These are phyloP conservation scores for Singerocomus rubriflavus DNA, from an alignment of 1,284 basidiomycete genomes.

Conservation along the genomic window DNA sequence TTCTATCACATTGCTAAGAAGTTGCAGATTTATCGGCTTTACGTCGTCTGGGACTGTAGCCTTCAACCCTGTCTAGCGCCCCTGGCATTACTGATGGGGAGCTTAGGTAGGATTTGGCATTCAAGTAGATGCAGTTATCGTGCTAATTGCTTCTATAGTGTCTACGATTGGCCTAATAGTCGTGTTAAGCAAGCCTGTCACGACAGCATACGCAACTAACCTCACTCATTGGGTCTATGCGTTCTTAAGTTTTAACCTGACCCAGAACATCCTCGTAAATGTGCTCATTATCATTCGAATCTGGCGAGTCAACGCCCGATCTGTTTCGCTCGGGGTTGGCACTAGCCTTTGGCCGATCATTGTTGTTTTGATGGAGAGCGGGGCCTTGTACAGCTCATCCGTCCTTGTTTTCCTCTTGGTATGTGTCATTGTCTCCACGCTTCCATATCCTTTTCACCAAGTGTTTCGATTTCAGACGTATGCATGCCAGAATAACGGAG, in stretches of 20 bases:
- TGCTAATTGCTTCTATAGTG: background rate
- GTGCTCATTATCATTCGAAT: conserved; percentile 8
- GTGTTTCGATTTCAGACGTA: conserved; percentile 1
- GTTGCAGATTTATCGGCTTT: conserved; percentile 10
- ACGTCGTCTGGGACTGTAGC: conserved; percentile 5
- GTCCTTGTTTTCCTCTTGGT: conserved; percentile 8
- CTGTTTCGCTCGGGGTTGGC: background rate
- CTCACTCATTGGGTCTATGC: conserved; percentile 8
- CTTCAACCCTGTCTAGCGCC: conserved; percentile 8
- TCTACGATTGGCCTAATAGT: background rate
- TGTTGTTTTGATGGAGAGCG: conserved; percentile 10
- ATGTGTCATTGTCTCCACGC: background rate
- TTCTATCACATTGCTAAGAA: background rate
- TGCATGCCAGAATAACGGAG: conserved; percentile 5
- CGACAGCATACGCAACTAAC: conserved; percentile 1
- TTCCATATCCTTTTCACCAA: background rate
- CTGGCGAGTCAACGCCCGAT: conserved; percentile 4
- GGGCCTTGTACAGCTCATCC: conserved; percentile 10
- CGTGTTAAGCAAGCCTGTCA: background rate
- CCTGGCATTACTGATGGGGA: conserved; percentile 4
- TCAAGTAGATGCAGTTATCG: background rate
- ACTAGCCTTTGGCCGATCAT: conserved; percentile 7
- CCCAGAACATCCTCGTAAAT: conserved; percentile 10
- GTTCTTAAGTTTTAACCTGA: conserved; percentile 8
- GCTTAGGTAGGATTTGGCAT: background rate